These are phyloP conservation scores for Zasmidium citrigriseum DNA, from an alignment of 2,329 filamentous ascomycete genomes.

Conservation along the genomic window DNA sequence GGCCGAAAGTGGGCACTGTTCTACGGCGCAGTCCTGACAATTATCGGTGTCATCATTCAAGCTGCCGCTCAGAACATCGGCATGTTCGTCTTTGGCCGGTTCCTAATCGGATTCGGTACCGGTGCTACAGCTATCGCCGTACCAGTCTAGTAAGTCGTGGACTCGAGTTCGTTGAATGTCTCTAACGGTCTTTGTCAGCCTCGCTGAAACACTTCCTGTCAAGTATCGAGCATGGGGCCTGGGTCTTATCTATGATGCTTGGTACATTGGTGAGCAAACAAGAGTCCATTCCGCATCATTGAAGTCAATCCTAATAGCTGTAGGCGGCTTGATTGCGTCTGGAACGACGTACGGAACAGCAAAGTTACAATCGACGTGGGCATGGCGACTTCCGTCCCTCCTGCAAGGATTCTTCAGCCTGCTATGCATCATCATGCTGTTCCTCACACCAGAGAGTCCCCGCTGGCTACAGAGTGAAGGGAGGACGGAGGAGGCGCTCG, in stretches of 20 bases:
- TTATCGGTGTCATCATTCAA: conserved; percentile 45
- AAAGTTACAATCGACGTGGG: conserved; percentile 45
- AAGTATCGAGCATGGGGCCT: conserved; percentile 14
- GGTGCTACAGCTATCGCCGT: conserved; percentile 7
- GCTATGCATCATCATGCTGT: conserved; percentile 46
- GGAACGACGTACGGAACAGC: conserved; percentile 49
- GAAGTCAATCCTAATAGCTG: not conserved
- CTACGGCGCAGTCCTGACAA: conserved; percentile 45
- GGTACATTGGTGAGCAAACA: conserved; percentile 46
- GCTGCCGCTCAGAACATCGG: conserved; percentile 39
- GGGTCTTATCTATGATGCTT: conserved; percentile 34
- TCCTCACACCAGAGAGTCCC: conserved; percentile 59
- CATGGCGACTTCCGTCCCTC: conserved; percentile 54
- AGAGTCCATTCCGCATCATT: conserved; percentile 31
- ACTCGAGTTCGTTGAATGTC: not conserved
- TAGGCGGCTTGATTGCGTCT: conserved; percentile 46
- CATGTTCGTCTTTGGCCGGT: conserved; percentile 43
- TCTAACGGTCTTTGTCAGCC: not conserved
- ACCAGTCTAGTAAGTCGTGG: not conserved
- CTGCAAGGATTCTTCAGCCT: conserved; percentile 51
- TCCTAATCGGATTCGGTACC: conserved; percentile 35
- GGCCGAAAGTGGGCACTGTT: conserved; percentile 49
- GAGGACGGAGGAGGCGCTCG: conserved; percentile 48
- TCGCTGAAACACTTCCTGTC: conserved; percentile 9
- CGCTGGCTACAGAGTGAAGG: conserved; percentile 58